phyloP scores from a whole-genome alignment of 768 basidiomycete genomes.

The Mycena amicta region DNA sequence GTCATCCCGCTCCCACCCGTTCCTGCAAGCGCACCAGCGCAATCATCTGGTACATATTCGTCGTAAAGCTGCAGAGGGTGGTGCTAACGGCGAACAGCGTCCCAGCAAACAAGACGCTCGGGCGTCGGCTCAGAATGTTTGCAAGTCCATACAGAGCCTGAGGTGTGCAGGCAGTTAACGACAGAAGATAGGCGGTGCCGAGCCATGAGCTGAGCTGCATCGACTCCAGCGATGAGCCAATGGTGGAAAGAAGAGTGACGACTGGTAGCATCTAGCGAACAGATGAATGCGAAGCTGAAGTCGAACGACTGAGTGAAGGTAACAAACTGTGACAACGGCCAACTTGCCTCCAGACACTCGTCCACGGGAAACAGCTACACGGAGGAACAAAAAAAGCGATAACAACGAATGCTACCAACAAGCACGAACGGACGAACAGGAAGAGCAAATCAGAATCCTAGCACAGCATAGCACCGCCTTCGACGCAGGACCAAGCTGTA shows the following conservation, averaged over 20 bases:
- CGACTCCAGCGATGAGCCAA: constrained; percentile 60
- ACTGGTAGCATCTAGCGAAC: constrained; percentile 48
- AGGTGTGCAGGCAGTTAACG: constrained; percentile 71
- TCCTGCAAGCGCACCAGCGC: constrained; percentile 62
- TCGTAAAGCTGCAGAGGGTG: constrained; percentile 61
- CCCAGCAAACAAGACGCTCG: constrained; percentile 61
- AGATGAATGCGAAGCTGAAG: constrained; percentile 14
- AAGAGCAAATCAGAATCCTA: too few relatives aligned
- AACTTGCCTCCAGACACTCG: too few relatives aligned
- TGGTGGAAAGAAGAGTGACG: constrained; percentile 62
- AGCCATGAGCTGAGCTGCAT: constrained; percentile 64
- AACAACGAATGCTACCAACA: too few relatives aligned
- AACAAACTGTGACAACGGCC: too few relatives aligned
- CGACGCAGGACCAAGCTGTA: too few relatives aligned
- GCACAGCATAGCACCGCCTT: too few relatives aligned
- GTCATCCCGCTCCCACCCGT: constrained; percentile 63
- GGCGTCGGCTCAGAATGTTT: constrained; percentile 61
- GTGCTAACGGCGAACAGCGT: constrained; percentile 67
- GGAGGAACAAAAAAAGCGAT: too few relatives aligned
- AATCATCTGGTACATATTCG: constrained; percentile 38
- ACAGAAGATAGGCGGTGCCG: constrained; percentile 66
- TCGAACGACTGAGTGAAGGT: background rate
- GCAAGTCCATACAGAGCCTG: constrained; percentile 65
- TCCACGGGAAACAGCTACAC: too few relatives aligned
- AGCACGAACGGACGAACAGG: too few relatives aligned